Base-by-base conservation (phyloP, 1,284 basidiomycete genomes). In the Ganoderma boninense region DNA sequence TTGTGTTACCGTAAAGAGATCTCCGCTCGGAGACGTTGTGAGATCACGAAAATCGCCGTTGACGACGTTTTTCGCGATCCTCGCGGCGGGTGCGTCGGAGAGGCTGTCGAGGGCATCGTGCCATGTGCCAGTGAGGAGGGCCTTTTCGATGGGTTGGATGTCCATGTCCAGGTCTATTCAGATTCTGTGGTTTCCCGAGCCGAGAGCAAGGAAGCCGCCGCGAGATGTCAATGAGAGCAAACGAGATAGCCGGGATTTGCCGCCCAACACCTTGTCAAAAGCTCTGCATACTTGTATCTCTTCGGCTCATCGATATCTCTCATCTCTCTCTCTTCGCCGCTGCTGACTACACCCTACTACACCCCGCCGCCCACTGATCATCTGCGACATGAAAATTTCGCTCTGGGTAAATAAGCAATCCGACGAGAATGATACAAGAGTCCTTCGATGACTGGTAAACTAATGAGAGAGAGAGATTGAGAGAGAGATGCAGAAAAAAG, bases 101-200 rank as follows among this genome's bases (percentile, higher is more conserved):
- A 76, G 57, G 38, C 65, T 59, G 78, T 83, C 82, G 67, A 87
- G 86, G 57, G 85, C 81, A 54, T 84, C 80, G 75, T 86, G 82
- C 90, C 90, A 92, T 76, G 78, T 80, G 2, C 88, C 89, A 42
- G 79, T 80, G 46, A 92, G 78, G 23, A 92, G 79, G 43, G 85
- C 84, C 72, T 82, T 87, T 78, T 92, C 86, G 56, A 88, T 72
- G 38, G 77, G 69, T 6, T 80, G 78, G 69, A 82, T 67, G 72
- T 83, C 77, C 72, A 82, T 67, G 72, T 83, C 77, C 72, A 81
- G 71, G 72, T 68, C 76, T 83, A 85, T 84, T 62, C 68, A 73
- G 67, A 65, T 70, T 74, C 54, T 40, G 67, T 62, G 38, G 54
- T 57, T 35, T 57, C 57, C 35, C 57, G 20, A 60, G 61, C 46